These are phyloP conservation scores for Pseudogymnoascus sp. DNA, from an alignment of 2,329 filamentous ascomycete genomes.

Conservation along the genomic window DNA sequence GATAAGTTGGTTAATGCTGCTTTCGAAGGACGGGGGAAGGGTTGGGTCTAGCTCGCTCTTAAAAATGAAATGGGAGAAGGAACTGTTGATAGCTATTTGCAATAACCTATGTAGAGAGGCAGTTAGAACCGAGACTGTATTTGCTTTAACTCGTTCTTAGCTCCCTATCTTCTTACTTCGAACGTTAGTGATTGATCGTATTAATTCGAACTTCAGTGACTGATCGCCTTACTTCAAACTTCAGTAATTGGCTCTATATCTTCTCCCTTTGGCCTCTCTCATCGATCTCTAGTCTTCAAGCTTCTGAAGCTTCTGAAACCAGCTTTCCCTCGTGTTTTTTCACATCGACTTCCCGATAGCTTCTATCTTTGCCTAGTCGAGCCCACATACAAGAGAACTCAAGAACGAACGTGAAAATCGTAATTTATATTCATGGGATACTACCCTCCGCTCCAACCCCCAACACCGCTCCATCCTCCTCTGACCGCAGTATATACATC, in stretches of 20 bases:
- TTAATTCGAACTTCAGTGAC: not conserved
- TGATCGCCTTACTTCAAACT: too few species aligned
- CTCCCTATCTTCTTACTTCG: not conserved
- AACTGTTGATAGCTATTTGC: not conserved
- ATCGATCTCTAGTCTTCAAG: not conserved
- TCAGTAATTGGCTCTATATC: too few species aligned
- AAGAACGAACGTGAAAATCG: not conserved
- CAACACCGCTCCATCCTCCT: not conserved
- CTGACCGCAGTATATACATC: not conserved
- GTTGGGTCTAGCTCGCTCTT: not conserved
- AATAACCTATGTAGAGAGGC: not conserved
- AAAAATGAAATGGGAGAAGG: not conserved
- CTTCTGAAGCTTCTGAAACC: not conserved
- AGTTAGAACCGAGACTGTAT: not conserved
- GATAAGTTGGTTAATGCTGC: too few species aligned
- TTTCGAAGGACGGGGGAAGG: too few species aligned
- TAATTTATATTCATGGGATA: not conserved
- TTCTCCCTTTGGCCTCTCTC: not conserved
- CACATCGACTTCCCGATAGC: not conserved
- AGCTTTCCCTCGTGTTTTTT: not conserved
- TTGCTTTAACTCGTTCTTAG: not conserved
- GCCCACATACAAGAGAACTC: not conserved
- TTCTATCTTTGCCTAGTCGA: not conserved
- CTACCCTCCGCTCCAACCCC: not conserved
- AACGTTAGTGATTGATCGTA: not conserved